These are phyloP conservation scores for Pseudopyricularia cyperi DNA, from an alignment of 2,329 filamentous ascomycete genomes.

Conservation along the genomic window DNA sequence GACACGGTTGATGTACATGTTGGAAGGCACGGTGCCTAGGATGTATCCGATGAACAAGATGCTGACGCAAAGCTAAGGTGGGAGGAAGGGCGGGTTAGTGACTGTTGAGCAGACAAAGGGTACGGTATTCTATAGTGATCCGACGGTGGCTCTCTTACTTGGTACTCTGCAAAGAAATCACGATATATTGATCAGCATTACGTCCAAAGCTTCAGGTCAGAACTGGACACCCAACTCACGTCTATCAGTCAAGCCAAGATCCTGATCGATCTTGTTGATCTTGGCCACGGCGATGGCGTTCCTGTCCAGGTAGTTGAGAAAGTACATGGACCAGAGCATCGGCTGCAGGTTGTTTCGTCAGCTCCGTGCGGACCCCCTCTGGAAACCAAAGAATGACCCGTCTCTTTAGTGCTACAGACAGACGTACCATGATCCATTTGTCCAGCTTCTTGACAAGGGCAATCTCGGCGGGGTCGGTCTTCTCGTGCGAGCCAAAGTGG, in stretches of 20 bases:
- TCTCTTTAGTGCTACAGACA: too few relatives aligned
- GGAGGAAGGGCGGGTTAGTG: too few relatives aligned
- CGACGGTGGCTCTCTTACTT: too few relatives aligned
- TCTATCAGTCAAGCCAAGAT: not conserved
- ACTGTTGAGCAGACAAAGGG: too few relatives aligned
- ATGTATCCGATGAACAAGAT: conserved; percentile 3
- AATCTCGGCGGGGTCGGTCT: conserved; percentile 1
- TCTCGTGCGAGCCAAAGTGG: not conserved
- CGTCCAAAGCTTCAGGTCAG: not conserved
- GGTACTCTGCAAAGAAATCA: not conserved
- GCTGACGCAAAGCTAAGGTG: not conserved
- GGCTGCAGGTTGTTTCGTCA: not conserved
- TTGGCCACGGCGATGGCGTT: not conserved
- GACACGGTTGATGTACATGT: not conserved
- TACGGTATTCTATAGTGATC: too few relatives aligned
- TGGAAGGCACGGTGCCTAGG: not conserved
- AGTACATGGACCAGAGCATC: not conserved
- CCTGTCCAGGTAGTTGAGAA: not conserved
- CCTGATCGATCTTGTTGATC: not conserved
- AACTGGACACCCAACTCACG: not conserved
- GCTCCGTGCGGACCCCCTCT: too few relatives aligned
- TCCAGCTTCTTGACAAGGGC: not conserved
- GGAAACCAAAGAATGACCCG: too few relatives aligned
- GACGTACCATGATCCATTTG: not conserved
- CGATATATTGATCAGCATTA: not conserved